Evolutionary conservation across 176 grass and related monocot genomes (phyloP).

Genomic region (Puya raimondii): DNA sequence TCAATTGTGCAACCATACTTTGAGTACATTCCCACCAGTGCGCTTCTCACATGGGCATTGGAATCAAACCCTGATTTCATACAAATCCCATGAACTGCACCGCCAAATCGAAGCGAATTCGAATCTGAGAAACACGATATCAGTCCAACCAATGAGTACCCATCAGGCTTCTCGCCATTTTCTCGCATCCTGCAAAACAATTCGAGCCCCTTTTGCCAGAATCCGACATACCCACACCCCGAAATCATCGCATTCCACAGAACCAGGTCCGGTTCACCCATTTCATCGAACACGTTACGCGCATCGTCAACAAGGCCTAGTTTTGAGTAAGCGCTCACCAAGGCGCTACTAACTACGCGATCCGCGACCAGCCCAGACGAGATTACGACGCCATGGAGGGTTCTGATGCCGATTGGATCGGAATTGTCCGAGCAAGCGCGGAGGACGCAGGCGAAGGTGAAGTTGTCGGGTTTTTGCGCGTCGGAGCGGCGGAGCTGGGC

Average conservation of each 20-base stretch:
- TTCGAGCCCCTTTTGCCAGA: conserved; percentile 42
- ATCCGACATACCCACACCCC: conserved; percentile 34
- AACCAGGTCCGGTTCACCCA: conserved; percentile 35
- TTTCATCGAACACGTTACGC: conserved; percentile 28
- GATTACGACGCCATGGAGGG: conserved; percentile 12
- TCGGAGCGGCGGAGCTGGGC: conserved; percentile 27
- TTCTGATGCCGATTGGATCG: conserved; percentile 9
- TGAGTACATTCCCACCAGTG: conserved; percentile 52
- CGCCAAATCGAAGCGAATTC: conserved; percentile 21
- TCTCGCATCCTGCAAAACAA: conserved; percentile 32
- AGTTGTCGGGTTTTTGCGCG: conserved; percentile 26
- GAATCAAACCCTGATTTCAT: conserved; percentile 47
- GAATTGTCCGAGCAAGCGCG: conserved; percentile 46
- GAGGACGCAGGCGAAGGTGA: conserved; percentile 59
- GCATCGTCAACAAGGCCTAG: conserved; percentile 29
- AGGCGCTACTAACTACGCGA: conserved; percentile 29
- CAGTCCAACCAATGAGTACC: conserved; percentile 52
- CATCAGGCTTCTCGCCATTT: conserved; percentile 29
- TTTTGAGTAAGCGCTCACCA: conserved; percentile 37
- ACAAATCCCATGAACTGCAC: conserved; percentile 41
- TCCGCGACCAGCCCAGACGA: conserved; percentile 17
- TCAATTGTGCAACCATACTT: conserved; percentile 33
- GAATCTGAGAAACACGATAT: conserved; percentile 38
- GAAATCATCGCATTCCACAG: conserved; percentile 61
- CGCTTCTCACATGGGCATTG: conserved; percentile 43